These are phyloP conservation scores for Spathaspora sp. DNA, from an alignment of 1,139 yeast genomes.

Conservation along the genomic window DNA sequence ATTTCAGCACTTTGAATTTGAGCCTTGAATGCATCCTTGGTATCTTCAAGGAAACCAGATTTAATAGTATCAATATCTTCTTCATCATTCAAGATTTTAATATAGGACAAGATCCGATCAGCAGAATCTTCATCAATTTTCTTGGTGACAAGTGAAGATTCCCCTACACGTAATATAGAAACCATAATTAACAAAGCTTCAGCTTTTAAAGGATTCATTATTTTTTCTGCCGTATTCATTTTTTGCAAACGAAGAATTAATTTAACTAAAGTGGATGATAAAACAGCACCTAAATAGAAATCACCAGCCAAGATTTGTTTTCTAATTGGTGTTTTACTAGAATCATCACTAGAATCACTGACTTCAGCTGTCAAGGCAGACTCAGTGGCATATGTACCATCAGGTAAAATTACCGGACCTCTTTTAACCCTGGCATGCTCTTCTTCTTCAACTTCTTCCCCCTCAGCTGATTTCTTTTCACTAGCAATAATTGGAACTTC, in stretches of 20 bases:
- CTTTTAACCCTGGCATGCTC: conserved; percentile 26
- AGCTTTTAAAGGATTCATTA: conserved; percentile 83
- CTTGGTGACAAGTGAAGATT: conserved; percentile 69
- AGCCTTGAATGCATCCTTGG: conserved; percentile 75
- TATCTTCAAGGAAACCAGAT: conserved; percentile 80
- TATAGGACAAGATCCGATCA: conserved; percentile 84
- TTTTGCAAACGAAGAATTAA: conserved; percentile 76
- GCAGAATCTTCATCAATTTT: conserved; percentile 93
- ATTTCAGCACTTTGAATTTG: conserved; percentile 57
- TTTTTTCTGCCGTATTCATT: conserved; percentile 51
- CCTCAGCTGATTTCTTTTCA: conserved; percentile 54
- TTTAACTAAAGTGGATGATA: conserved; percentile 87
- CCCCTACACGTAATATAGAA: conserved; percentile 86
- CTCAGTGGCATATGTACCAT: conserved; percentile 98
- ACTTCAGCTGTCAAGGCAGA: conserved; percentile 66
- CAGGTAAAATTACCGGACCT: conserved; percentile 89
- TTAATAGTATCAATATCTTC: conserved; percentile 53
- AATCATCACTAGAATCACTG: conserved; percentile 27
- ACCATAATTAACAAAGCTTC: conserved; percentile 94
- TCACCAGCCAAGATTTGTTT: conserved; percentile 83
- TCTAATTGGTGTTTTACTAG: conserved; percentile 71
- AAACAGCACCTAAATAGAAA: conserved; percentile 85
- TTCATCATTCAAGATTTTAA: conserved; percentile 73
- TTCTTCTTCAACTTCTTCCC: conserved; percentile 23
- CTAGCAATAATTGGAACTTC: conserved; percentile 86